Base-by-base conservation (phyloP, 176 grass and related monocot species). In the Hyparrhenia diplandra region DNA sequence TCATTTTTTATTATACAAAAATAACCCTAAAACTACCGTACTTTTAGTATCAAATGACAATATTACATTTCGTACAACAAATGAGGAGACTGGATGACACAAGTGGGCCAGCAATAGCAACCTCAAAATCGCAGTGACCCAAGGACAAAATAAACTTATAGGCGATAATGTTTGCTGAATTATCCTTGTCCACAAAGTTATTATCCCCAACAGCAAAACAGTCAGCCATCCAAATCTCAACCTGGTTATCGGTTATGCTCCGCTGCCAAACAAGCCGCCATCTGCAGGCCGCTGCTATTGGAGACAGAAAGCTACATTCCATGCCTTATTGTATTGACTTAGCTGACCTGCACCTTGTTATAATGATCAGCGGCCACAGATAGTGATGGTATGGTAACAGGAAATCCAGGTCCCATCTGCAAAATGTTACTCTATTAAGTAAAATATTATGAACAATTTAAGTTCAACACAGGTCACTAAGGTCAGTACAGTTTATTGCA, bases 401-500 rank as follows among this genome's bases (percentile, higher is more conserved):
- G 80, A 89, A 91, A 95, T 86, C 96, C 96, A 80, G 90, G 92
- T 31, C 96, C 92, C 96, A 98, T 98, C 96, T 98, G 92, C 77
- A 83, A 76, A 10, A 87, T 83, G 76, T 71, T 71, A 42, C 10
- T 67, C 85, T 8, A 4, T 45, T 82, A 75, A 31, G 17, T 10
- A 54, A 37, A 65, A 71, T 21, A 75, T 20, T n/a, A 57, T 32
- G 60, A 31, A 64, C 5, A 84, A 8, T 69, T 71, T 36, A 59
- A 59, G 55, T 59, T 25, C n/a, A 59, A 59, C 55, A 59, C 9
- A 0, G 1, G 4, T n/a, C n/a, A n/a, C n/a, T n/a, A n/a, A n/a
- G n/a, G n/a, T 59, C 55, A 24, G 55, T 25, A 59, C 3, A n/a
- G 20, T 10, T 58, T 25, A 24, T 11, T 59, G 55, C 55, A 24